Percentiles rank a stretch among this genome's conserved stretches.
Conservation (phyloP, 805 yeast species). For the Suhomyces emberorum region DNA sequence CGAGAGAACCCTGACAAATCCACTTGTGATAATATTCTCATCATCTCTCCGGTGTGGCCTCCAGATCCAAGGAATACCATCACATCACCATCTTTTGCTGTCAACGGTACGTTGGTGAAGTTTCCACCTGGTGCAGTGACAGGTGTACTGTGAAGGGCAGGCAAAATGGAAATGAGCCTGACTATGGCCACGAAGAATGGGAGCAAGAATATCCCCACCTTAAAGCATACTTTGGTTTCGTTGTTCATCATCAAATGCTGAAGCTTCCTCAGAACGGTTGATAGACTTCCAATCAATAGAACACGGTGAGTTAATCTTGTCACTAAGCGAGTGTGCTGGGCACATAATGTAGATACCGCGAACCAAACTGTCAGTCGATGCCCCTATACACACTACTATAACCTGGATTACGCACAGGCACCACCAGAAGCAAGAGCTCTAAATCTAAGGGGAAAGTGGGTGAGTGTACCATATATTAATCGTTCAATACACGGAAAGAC, state of each 20-base stretch:
- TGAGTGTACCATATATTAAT: too few relatives aligned
- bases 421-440: too few relatives aligned
- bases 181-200: constrained; percentile 21
- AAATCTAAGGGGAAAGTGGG: too few relatives aligned
- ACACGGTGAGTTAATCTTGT: too few relatives aligned
- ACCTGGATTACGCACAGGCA: too few relatives aligned
- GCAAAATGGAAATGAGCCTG: constrained; percentile 24
- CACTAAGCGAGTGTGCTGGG: too few relatives aligned
- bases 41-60: constrained; percentile 95
- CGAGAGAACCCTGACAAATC: constrained; percentile 23
- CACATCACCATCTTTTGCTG: constrained; percentile 19
- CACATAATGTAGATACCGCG: too few relatives aligned
- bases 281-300: too few relatives aligned
- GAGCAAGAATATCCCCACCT: constrained; percentile 13
- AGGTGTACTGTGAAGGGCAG: constrained; percentile 9
- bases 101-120: constrained; percentile 3
- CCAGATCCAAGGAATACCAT: constrained; percentile 89
- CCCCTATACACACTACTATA: too few relatives aligned
- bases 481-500: too few relatives aligned
- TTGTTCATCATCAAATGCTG: constrained; percentile 18
- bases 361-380: too few relatives aligned
- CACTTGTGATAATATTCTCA: constrained; percentile 54
- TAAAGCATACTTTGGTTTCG: constrained; percentile 17
- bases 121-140: neutral
- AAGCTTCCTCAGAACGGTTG: too few relatives aligned